Conservation (phyloP, 2,329 filamentous ascomycete genomes). For the Chaetoscypha palmicola region DNA sequence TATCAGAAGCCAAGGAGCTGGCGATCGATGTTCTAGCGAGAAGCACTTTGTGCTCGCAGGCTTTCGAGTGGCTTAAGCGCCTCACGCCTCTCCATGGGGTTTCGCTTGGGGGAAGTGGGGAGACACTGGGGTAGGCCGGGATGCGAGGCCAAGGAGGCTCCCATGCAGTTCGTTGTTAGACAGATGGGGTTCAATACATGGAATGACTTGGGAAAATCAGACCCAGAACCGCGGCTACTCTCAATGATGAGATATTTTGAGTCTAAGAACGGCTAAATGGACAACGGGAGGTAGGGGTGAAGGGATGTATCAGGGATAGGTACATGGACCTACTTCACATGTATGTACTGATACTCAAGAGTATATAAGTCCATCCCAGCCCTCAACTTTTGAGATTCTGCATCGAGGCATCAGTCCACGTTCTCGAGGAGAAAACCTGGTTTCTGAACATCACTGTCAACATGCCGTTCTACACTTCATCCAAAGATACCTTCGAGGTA, state of each 20-base stretch:
- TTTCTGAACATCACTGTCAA: not conserved
- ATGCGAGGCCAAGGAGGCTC: conserved; percentile 10
- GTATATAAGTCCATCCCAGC: conserved; percentile 7
- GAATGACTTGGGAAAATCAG: conserved; percentile 2
- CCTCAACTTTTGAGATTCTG: not conserved
- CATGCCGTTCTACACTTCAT: conserved; percentile 17
- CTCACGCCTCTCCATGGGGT: not conserved
- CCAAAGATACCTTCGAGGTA: conserved; percentile 27
- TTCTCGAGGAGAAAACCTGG: not conserved
- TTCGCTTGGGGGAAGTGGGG: conserved; percentile 9
- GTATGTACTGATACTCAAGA: conserved; percentile 1
- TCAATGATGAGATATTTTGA: conserved; percentile 2
- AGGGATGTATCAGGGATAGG: not conserved
- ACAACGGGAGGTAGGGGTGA: conserved; percentile 3
- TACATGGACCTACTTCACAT: conserved; percentile 2
- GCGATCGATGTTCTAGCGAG: not conserved
- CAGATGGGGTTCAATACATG: too few species aligned
- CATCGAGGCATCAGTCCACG: conserved; percentile 6
- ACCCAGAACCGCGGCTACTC: conserved; percentile 9
- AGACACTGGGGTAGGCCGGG: conserved; percentile 8
- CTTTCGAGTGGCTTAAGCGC: not conserved
- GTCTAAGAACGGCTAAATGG: conserved; percentile 7
- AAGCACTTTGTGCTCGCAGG: not conserved
- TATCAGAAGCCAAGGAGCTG: conserved; percentile 3
- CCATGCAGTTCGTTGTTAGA: conserved; percentile 1